Base-by-base conservation (phyloP, 2,329 filamentous ascomycete genomes). In the Penicillium freii region DNA sequence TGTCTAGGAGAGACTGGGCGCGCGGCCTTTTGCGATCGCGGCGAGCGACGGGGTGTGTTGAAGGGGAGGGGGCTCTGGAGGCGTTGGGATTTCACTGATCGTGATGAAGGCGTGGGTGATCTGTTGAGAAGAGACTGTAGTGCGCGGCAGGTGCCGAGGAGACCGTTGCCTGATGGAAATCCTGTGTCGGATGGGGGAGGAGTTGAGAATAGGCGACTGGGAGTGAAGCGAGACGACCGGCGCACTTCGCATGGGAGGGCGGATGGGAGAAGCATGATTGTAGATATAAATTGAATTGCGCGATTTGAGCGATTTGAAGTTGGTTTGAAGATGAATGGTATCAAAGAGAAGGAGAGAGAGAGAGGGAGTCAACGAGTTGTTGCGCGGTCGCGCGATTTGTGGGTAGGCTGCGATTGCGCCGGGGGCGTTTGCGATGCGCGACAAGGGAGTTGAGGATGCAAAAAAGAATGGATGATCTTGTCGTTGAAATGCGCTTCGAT, bases 261-360 rank as follows among this genome's bases (percentile, higher is more conserved):
- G 9, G 77, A 79, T 56, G 77, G 77, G 57, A 80, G 75, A 47
- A 80, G 65, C 77, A 80, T 77, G 36, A 25, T 39, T 71, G 63
- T 61, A 54, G 59, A 49, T 27, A 43, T 51, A 17, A 34, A 31
- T 29, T 48, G n/a, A 25, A 42, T 42, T 42, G 27, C 13, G 39
- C 34, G 40, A 48, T 33, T 25, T 31, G 57, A 60, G 50, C 23
- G 61, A 58, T 53, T 45, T 57, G 34, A 33, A 45, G 42, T 53
- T 57, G 42, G 42, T 10, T 52, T 45, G 29, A 39, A 33, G 15
- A 38, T 19, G 25, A 17, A 48, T 23, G 8, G 5, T 50, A 33
- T 51, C 19, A 43, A 43, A 27, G 46, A 53, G 19, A 43, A 43
- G 25, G 46, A 53, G 19, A 51, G 21, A 31, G 29, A 31, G 29